A percentile compares a stretch with the other conserved stretches of the same genome.
phyloP scores from a whole-genome alignment of 768 basidiomycete species.

The Rhizopogon salebrosus region DNA sequence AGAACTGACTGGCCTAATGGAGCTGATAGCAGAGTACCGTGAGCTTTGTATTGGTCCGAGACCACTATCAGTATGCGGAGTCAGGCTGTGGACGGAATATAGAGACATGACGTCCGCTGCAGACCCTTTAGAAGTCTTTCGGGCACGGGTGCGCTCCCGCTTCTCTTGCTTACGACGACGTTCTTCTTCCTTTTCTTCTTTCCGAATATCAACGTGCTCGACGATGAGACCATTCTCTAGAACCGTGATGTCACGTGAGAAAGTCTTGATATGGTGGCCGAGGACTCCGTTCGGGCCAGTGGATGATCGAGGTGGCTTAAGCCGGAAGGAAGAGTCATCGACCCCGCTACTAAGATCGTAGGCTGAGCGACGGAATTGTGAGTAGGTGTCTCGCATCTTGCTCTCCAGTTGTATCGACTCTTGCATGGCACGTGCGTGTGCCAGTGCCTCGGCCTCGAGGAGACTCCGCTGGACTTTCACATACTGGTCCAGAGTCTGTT shows the following conservation, averaged over 20 bases:
- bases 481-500: constrained; percentile 77
- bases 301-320: constrained; percentile 52
- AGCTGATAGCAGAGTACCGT: constrained; percentile 51
- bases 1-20: constrained; percentile 55
- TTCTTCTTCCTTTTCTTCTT: constrained; percentile 74
- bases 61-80: constrained; percentile 52
- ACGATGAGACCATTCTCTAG: constrained; percentile 88
- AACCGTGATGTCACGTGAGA: constrained; percentile 71
- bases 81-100: constrained; percentile 59
- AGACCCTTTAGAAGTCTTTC: constrained; percentile 72
- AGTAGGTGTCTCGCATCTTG: constrained; percentile 75
- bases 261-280: constrained; percentile 39
- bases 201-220: constrained; percentile 79
- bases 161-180: constrained; percentile 66
- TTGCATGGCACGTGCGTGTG: constrained; percentile 71
- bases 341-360: constrained; percentile 56
- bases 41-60: constrained; percentile 52
- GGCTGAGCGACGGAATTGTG: constrained; percentile 72
- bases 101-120: constrained; percentile 68
- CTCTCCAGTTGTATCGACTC: constrained; percentile 74
- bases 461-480: constrained; percentile 77
- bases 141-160: constrained; percentile 47
- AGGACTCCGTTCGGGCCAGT: constrained; percentile 26
- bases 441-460: constrained; percentile 77
- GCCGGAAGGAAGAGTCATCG: constrained; percentile 62